Percentiles rank a stretch among this genome's conserved stretches.
These are phyloP conservation scores for Globisporangium nagaii DNA, from an alignment of 352 stramenopile species.

Conservation along the genomic window DNA sequence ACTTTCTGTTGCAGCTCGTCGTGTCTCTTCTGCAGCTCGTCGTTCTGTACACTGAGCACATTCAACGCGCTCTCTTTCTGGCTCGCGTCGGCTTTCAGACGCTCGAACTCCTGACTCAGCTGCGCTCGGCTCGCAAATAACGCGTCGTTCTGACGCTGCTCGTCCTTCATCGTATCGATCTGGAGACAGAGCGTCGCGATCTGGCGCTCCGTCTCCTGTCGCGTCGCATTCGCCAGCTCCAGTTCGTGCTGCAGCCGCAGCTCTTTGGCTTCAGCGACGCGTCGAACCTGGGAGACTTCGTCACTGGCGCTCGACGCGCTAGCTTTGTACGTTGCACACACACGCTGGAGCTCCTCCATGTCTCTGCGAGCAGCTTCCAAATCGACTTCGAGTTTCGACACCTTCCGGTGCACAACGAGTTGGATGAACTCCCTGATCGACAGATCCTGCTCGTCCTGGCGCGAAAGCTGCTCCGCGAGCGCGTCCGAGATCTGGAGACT, in stretches of 20 bases:
- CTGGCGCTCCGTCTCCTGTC: constrained; percentile 46
- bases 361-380: constrained; percentile 31
- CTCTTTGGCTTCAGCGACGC: constrained; percentile 26
- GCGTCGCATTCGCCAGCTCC: constrained; percentile 41
- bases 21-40: constrained; percentile 17
- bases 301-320: constrained; percentile 20
- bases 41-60: constrained; percentile 13
- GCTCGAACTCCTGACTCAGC: constrained; percentile 32
- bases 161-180: constrained; percentile 41
- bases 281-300: constrained; percentile 25
- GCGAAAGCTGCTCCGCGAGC: constrained; percentile 50
- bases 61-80: constrained; percentile 11
- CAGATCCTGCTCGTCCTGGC: constrained; percentile 46
- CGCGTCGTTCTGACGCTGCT: constrained; percentile 26
- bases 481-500: constrained; percentile 59
- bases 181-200: constrained; percentile 35
- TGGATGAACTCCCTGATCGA: constrained; percentile 63
- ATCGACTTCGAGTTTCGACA: constrained; percentile 32
- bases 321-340: constrained; percentile 25
- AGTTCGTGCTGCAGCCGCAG: constrained; percentile 41
- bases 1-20: constrained; percentile 34
- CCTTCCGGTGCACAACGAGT: constrained; percentile 39
- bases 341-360: constrained; percentile 21
- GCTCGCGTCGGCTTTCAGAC: constrained; percentile 23
- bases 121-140: constrained; percentile 17